Percentiles rank a stretch among this genome's conserved stretches.
Conservation (phyloP, 306 rosid genomes). For the Myrica gale region DNA sequence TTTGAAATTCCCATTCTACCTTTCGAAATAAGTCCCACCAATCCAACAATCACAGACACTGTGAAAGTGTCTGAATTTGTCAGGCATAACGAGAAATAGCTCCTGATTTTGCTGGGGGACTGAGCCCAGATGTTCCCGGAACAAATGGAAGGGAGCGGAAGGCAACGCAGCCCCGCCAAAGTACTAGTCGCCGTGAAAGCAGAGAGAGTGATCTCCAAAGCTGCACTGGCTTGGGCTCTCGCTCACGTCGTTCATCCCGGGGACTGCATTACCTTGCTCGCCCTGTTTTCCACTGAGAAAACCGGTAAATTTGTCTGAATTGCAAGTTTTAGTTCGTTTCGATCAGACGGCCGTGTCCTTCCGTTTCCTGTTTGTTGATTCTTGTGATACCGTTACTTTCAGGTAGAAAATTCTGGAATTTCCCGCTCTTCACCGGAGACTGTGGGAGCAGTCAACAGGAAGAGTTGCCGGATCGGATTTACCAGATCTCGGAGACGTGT, state of each 20-base stretch:
- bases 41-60: neutral
- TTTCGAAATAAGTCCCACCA: neutral
- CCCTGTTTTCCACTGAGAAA: conserved; percentile 55
- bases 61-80: neutral
- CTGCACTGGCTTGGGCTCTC: conserved; percentile 87
- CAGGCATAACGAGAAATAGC: neutral
- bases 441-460: conserved; percentile 48
- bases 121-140: conserved; percentile 17
- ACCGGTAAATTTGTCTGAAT: conserved; percentile 37
- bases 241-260: conserved; percentile 76
- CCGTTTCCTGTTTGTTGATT: too few relatives aligned
- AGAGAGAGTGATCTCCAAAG: conserved; percentile 67
- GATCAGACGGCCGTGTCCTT: too few relatives aligned
- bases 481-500: conserved; percentile 84
- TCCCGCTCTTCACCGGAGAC: conserved; percentile 60
- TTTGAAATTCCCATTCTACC: neutral
- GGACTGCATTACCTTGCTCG: conserved; percentile 76
- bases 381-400: neutral
- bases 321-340: neutral
- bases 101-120: neutral
- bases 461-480: conserved; percentile 68
- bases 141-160: conserved; percentile 37
- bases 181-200: conserved; percentile 87
- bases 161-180: conserved; percentile 35
- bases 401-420: conserved; percentile 80